Conservation (phyloP, 1,139 yeast genomes). For the Yamadazyma aaseri region DNA sequence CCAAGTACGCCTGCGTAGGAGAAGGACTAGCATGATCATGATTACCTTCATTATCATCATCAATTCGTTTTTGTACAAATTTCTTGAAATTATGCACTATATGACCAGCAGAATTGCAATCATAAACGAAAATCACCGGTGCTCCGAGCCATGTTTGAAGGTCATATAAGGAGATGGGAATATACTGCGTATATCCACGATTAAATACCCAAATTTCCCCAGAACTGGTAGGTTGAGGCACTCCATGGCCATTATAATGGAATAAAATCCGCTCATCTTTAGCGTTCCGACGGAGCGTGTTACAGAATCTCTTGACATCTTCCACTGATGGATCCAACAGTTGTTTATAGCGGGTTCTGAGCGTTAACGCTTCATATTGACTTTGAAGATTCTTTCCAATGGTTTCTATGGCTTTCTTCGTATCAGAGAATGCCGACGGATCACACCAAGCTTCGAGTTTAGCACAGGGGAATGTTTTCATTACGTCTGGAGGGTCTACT, state of each 20-base stretch:
- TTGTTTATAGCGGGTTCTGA: constrained; percentile 87
- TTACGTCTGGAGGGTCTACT: constrained; percentile 95
- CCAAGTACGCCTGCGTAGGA: constrained; percentile 71
- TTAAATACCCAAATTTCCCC: constrained; percentile 99
- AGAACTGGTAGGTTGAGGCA: constrained; percentile 92
- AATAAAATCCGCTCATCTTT: constrained; percentile 87
- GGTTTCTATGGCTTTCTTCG: constrained; percentile 88
- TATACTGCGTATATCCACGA: constrained; percentile 94
- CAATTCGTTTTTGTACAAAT: constrained; percentile 87
- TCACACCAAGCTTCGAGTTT: constrained; percentile 92
- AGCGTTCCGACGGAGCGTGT: constrained; percentile 83
- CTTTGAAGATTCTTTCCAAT: constrained; percentile 85
- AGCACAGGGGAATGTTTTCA: constrained; percentile 93
- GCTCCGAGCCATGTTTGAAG: constrained; percentile 97
- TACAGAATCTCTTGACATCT: constrained; percentile 90
- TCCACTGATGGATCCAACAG: constrained; percentile 94
- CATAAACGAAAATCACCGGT: constrained; percentile 93
- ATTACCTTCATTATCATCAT: constrained; percentile 77
- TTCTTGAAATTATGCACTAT: constrained; percentile 86
- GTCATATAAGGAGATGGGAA: constrained; percentile 91
- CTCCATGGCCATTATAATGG: constrained; percentile 98
- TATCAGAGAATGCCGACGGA: constrained; percentile 78
- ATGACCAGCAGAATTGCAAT: constrained; percentile 93
- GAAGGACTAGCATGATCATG: constrained; percentile 65
- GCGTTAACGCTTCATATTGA: constrained; percentile 86